Evolutionary conservation across 2,329 filamentous ascomycete genomes (phyloP).

Genomic region (Fusarium buharicum): DNA sequence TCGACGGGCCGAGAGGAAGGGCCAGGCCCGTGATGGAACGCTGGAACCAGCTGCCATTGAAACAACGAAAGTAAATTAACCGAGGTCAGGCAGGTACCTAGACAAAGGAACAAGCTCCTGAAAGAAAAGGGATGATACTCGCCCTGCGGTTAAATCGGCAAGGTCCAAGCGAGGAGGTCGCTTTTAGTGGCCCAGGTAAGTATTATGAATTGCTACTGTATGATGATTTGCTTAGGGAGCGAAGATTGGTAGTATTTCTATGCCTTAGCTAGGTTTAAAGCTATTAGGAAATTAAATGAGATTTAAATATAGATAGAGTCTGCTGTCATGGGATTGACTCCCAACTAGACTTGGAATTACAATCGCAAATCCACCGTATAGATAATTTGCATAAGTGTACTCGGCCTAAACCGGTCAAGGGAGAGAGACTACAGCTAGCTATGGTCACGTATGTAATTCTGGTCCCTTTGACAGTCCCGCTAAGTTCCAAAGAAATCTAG

Average conservation of each 20-base stretch:
- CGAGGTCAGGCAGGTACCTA: too few species aligned
- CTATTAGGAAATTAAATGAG: too few species aligned
- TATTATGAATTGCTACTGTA: too few species aligned
- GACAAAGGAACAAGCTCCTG: slow-evolving; percentile 8
- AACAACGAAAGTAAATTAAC: not conserved
- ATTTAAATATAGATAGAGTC: too few species aligned
- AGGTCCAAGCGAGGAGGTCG: not conserved
- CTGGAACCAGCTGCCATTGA: slow-evolving; percentile 1
- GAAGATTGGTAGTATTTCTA: too few species aligned
- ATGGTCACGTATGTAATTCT: not conserved
- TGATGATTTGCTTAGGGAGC: too few species aligned
- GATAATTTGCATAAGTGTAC: too few species aligned
- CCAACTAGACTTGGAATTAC: too few species aligned
- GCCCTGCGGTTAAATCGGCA: slow-evolving; percentile 27
- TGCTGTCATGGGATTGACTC: too few species aligned
- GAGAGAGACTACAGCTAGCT: slow-evolving; percentile 9
- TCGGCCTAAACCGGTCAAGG: slow-evolving; percentile 5
- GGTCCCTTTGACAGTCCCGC: slow-evolving; percentile 1
- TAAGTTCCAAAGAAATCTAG: slow-evolving; percentile 17
- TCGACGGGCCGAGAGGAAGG: slow-evolving; percentile 21
- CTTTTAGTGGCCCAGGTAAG: too few species aligned
- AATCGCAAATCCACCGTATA: too few species aligned
- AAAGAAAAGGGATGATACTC: slow-evolving; percentile 15
- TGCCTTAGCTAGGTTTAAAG: too few species aligned
- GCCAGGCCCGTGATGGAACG: slow-evolving; percentile 9